Percentiles rank a stretch among this genome's conserved stretches.
phyloP scores from a whole-genome alignment of 2,329 filamentous ascomycete species.

The Colletotrichum sublineola region DNA sequence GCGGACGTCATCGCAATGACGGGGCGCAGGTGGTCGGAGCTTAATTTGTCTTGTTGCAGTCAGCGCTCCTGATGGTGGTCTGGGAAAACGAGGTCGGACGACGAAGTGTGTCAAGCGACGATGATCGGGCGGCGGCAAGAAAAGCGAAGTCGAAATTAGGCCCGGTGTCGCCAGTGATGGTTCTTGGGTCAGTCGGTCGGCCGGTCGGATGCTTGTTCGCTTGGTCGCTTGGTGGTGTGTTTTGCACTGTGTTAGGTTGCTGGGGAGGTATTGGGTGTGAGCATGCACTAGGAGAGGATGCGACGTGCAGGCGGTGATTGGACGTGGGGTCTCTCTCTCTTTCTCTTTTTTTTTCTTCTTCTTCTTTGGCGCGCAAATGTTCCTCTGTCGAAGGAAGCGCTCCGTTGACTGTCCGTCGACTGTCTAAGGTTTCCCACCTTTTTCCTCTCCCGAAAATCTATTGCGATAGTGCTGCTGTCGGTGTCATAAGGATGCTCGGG shows the following conservation, averaged over 20 bases:
- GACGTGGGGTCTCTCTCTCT: conserved; percentile 28
- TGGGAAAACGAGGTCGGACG: conserved; percentile 4
- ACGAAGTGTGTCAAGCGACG: conserved; percentile 19
- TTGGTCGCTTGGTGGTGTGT: conserved; percentile 41
- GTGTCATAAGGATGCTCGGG: conserved; percentile 23
- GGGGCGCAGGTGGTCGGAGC: conserved; percentile 44
- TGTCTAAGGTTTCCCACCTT: conserved; percentile 7
- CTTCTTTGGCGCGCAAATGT: conserved; percentile 33
- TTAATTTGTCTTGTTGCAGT: conserved; percentile 36
- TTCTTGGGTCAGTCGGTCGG: conserved; percentile 22
- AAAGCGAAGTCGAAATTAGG: neutral
- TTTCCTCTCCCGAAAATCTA: conserved; percentile 10
- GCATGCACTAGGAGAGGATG: conserved; percentile 40
- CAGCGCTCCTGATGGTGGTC: conserved; percentile 25
- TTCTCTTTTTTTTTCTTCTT: conserved; percentile 8
- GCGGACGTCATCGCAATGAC: conserved; percentile 51
- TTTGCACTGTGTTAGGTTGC: conserved; percentile 41
- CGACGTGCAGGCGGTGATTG: conserved; percentile 40
- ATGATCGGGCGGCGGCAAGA: conserved; percentile 10
- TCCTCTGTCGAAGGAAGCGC: conserved; percentile 33
- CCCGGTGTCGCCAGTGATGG: conserved; percentile 29
- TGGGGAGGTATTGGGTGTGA: conserved; percentile 38
- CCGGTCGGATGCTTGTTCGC: conserved; percentile 27
- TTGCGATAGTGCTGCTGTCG: neutral
- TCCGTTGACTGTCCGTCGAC: conserved; percentile 2